Percentiles rank a stretch among this genome's conserved stretches.
phyloP scores from a whole-genome alignment of 2,329 filamentous ascomycete species.

The Colletotrichum somersetense region DNA sequence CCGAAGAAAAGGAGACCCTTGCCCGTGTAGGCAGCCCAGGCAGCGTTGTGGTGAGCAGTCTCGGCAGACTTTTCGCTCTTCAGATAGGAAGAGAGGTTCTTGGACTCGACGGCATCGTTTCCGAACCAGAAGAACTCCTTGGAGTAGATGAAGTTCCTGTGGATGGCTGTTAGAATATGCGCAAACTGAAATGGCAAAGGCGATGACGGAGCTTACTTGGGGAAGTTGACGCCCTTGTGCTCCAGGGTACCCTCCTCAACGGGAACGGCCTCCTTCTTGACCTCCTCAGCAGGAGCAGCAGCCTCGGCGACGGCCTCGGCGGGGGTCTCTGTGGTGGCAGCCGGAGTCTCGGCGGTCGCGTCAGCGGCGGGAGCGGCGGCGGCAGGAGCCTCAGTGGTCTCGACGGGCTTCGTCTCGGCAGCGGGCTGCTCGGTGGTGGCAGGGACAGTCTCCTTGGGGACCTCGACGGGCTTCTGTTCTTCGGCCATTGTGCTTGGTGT shows the following conservation, averaged over 20 bases:
- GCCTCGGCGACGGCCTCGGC: slow-evolving; percentile 59
- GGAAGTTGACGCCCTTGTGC: slow-evolving; percentile 88
- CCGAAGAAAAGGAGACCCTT: slow-evolving; percentile 95
- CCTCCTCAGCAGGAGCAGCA: slow-evolving; percentile 55
- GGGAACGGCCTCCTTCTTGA: slow-evolving; percentile 71
- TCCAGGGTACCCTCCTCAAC: slow-evolving; percentile 87
- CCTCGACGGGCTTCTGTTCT: slow-evolving; percentile 76
- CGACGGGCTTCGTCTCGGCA: slow-evolving; percentile 52
- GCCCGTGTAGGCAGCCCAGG: slow-evolving; percentile 93
- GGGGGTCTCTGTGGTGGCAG: slow-evolving; percentile 52
- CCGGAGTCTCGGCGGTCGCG: slow-evolving; percentile 52
- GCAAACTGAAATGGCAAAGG: not conserved
- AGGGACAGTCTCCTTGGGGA: slow-evolving; percentile 64
- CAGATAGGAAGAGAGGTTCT: slow-evolving; percentile 81
- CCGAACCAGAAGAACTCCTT: slow-evolving; percentile 96
- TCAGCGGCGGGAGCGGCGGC: slow-evolving; percentile 56
- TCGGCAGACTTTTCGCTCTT: slow-evolving; percentile 87
- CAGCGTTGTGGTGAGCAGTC: slow-evolving; percentile 80
- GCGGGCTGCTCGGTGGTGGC: slow-evolving; percentile 56
- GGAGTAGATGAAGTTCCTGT: slow-evolving; percentile 86
- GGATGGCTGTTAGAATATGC: slow-evolving; percentile 44
- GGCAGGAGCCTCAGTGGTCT: slow-evolving; percentile 47
- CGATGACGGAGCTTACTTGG: slow-evolving; percentile 78
- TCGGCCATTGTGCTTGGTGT: slow-evolving; percentile 75
- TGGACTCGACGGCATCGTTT: slow-evolving; percentile 77